These are phyloP conservation scores for Lonicera japonica DNA, from an alignment of 129 eudicot genomes.

Conservation along the genomic window DNA sequence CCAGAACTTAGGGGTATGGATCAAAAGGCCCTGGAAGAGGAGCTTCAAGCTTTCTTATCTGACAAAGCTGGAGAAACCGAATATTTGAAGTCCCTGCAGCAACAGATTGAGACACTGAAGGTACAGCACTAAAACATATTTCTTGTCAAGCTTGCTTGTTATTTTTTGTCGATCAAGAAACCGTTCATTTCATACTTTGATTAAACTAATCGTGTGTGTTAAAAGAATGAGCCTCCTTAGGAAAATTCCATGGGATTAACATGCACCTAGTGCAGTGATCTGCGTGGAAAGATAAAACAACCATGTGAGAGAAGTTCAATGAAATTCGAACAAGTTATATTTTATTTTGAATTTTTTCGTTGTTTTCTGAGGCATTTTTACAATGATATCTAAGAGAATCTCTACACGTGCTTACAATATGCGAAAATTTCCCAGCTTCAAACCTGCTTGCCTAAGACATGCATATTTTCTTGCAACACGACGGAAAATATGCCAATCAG, in stretches of 20 bases:
- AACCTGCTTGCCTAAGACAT: no score
- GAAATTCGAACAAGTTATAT: no score
- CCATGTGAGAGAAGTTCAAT: no score
- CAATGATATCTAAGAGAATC: background rate
- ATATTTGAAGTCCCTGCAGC: conserved; percentile 61
- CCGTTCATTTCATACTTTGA: background rate
- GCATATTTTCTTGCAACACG: no score
- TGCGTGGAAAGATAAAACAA: no score
- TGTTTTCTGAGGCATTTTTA: no score
- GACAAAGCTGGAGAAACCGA: conserved; percentile 69
- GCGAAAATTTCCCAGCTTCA: no score
- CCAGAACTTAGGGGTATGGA: conserved; percentile 50
- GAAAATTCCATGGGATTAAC: background rate
- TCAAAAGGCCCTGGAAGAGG: conserved; percentile 48
- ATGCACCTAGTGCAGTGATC: background rate
- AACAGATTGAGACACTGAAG: conserved; percentile 50
- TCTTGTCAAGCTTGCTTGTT: background rate
- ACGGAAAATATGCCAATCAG: no score
- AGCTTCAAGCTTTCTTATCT: conserved; percentile 55
- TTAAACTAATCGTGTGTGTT: background rate
- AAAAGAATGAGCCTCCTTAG: background rate
- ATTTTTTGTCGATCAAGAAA: no score
- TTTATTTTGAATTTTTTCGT: no score
- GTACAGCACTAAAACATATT: conserved; percentile 33
- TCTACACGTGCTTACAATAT: background rate